These are phyloP conservation scores for Diaporthe destruens DNA, from an alignment of 2,329 filamentous ascomycete species.

Conservation along the genomic window DNA sequence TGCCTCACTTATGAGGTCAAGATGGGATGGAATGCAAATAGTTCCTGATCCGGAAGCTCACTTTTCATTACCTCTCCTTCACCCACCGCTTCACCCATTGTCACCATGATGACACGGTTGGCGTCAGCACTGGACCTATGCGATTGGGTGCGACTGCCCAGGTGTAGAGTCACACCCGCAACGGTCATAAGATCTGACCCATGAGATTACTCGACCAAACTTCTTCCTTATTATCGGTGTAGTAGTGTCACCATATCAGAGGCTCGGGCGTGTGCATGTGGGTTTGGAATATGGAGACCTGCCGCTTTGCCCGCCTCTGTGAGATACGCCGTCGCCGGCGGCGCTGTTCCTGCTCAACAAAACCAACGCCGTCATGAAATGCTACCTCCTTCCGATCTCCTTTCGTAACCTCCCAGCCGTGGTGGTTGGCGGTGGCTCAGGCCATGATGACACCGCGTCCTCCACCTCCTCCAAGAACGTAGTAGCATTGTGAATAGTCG, in stretches of 20 bases:
- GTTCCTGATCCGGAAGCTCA: background rate
- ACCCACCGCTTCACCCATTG: too few relatives aligned
- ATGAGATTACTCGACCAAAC: background rate
- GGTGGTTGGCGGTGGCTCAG: conserved; percentile 67
- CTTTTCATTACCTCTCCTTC: background rate
- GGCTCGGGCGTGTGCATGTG: background rate
- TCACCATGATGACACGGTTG: background rate
- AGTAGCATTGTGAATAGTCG: conserved; percentile 86
- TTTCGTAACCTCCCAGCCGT: conserved; percentile 50
- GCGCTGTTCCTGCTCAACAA: background rate
- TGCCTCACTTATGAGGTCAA: background rate
- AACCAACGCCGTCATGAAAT: background rate
- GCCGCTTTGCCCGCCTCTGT: background rate
- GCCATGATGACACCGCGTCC: conserved; percentile 89
- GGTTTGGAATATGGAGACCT: background rate
- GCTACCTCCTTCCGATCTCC: conserved; percentile 47
- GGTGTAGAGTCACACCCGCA: background rate
- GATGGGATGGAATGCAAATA: conserved; percentile 1
- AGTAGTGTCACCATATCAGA: background rate
- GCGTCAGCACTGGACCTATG: background rate
- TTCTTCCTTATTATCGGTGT: background rate
- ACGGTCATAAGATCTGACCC: background rate
- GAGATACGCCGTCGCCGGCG: background rate
- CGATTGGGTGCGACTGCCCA: background rate
- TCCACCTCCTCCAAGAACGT: conserved; percentile 94